Conservation (phyloP, 176 grass and related monocot genomes). For the Themeda triandra region DNA sequence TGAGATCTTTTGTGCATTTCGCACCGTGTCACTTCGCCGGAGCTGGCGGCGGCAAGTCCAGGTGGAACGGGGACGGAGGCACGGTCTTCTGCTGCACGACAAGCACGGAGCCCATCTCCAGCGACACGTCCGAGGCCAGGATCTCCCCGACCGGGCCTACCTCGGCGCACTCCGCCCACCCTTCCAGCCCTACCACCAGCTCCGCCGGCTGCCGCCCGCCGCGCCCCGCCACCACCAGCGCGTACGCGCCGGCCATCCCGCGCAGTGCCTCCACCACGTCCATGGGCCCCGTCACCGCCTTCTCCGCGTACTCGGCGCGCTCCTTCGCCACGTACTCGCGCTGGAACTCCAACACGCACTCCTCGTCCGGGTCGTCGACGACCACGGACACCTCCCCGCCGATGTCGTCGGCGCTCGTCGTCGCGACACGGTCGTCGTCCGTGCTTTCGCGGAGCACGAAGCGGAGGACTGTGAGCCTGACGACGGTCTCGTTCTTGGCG, state of each 20-base stretch:
- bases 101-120: slow-evolving; percentile 42
- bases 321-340: slow-evolving; percentile 41
- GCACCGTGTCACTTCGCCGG: not conserved
- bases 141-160: slow-evolving; percentile 40
- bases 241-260: slow-evolving; percentile 34
- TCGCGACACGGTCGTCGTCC: not conserved
- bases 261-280: slow-evolving; percentile 36
- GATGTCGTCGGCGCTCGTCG: not conserved
- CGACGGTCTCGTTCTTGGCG: slow-evolving; percentile 11
- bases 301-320: slow-evolving; percentile 34
- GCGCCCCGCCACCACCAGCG: slow-evolving; percentile 34
- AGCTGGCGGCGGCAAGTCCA: not conserved
- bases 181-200: slow-evolving; percentile 32
- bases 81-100: slow-evolving; percentile 36
- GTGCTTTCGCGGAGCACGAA: slow-evolving; percentile 10
- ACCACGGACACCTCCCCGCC: slow-evolving; percentile 16
- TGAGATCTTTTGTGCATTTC: not conserved
- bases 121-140: slow-evolving; percentile 30
- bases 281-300: not conserved
- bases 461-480: slow-evolving; percentile 21
- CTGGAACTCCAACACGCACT: slow-evolving; percentile 23
- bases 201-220: slow-evolving; percentile 37
- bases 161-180: slow-evolving; percentile 18
- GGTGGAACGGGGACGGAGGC: not conserved
- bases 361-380: slow-evolving; percentile 31